Evolutionary conservation across 2,329 filamentous ascomycete species (phyloP), one percentile per base, ranked within the genome.

Genomic region (Diaporthe aspalathi): DNA sequence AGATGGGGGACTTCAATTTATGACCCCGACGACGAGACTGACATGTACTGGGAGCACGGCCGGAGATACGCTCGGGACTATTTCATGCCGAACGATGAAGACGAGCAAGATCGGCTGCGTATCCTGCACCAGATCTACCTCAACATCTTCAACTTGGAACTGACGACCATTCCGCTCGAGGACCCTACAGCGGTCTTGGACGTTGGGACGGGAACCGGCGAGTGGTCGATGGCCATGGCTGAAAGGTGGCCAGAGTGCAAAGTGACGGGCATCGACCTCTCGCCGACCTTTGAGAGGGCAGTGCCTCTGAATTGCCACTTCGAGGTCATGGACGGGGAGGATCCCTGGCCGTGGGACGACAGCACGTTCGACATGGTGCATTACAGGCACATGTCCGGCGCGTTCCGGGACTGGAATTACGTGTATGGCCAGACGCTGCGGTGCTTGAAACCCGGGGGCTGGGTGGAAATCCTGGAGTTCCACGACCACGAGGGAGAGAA

Each of bases 291-390:
- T 74, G 86, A 86, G n/a, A 84, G 83, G 24, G 84, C 85, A 43
- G 86, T 88, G 8, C 88, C 88, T 6, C 85, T 86, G 76, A 90
- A 90, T 73, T 84, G 89, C 49, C 88, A 86, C 75, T 90, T 89
- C 79, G 87, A 89, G 78, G 83, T 90, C 6, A 87, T 90, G 74
- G 86, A 90, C 74, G 88, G 87, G 56, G 87, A 89, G 77, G 78
- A 83, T 29, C 87, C 89, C 52, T 90, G 88, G 88, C 86, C 88
- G 71, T 84, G 86, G 17, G 83, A 84, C 5, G 77, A 83, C 4
- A 80, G 89, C 75, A 78, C 83, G 16, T 87, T 88, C 73, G 88
- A 90, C 76, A 79, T 90, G 16, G 83, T 90, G 35, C 88, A 90
- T 75, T 79, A 89, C 69, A 85, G 88, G 6, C 82, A 85, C 73